Base-by-base conservation (phyloP, 2,329 filamentous ascomycete genomes). In the Fusarium sacchari region DNA sequence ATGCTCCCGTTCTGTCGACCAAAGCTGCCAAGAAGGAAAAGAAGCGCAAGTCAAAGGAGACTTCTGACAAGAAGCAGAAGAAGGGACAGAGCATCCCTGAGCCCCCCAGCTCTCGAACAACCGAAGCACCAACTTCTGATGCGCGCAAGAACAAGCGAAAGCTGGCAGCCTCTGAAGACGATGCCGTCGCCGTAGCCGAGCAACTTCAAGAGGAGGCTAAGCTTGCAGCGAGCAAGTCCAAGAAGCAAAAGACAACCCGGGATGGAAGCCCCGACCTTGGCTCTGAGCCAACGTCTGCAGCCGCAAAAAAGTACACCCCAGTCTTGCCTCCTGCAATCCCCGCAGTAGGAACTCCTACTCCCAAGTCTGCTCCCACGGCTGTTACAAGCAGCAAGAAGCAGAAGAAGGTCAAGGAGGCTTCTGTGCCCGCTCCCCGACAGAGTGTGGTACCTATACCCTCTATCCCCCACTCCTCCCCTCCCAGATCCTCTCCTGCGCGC, bases 171-270 rank as follows among this genome's bases (percentile, higher is more conserved):
- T 83, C 82, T 4, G 81, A 84, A 32, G 82, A 84, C n/a, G 82
- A 84, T 39, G 79, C 81, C 20, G 70, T 77, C 12, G 80, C 80
- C 22, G 79, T 80, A 17, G 76, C 80, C 11, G 76, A 80, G 64
- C 83, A 84, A 62, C 76, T 83, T n/a, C 71, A 73, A 56, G 73
- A 78, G 52, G 81, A 84, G 70, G 79, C 69, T 60, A 73, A 78
- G 44, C 80, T 80, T 13, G 80, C 81, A 8, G 76, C 79, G n/a
- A 80, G 82, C 69, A 86, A 86, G 77, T 79, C 84, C 28, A 83
- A 84, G 77, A 81, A 83, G 74, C 83, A 82, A 64, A 83, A 82
- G 74, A 81, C 79, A 42, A 74, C 72, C 46, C 77, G 80, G 58
- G 62, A 49, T 40, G 78, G 72, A 26, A 83, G 82, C 73, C 81